These are phyloP conservation scores for Volvariella volvacea DNA, from an alignment of 1,284 basidiomycete genomes.

Conservation along the genomic window DNA sequence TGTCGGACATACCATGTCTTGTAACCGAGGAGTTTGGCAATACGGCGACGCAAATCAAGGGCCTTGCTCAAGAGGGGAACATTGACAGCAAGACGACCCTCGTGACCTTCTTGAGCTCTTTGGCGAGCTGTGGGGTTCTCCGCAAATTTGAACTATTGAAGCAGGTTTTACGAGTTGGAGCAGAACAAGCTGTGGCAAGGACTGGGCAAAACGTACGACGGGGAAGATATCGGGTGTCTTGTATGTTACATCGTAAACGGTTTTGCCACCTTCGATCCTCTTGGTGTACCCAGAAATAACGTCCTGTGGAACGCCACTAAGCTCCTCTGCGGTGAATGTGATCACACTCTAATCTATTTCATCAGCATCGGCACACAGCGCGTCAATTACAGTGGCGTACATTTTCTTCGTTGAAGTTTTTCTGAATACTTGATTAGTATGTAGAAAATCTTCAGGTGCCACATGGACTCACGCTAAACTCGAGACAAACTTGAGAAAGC, in stretches of 20 bases:
- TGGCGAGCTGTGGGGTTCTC: constrained; percentile 62
- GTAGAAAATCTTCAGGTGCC: neutral
- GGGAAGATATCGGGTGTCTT: constrained; percentile 69
- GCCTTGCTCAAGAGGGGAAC: constrained; percentile 60
- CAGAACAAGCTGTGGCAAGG: neutral
- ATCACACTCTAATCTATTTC: constrained; percentile 43
- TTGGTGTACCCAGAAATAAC: constrained; percentile 71
- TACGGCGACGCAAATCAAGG: constrained; percentile 61
- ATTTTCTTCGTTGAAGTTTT: constrained; percentile 84
- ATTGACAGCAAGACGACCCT: constrained; percentile 62
- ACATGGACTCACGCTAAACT: constrained; percentile 56
- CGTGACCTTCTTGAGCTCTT: constrained; percentile 57
- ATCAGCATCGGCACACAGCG: constrained; percentile 4
- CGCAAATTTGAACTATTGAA: constrained; percentile 67
- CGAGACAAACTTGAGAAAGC: constrained; percentile 62
- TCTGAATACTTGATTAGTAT: constrained; percentile 31
- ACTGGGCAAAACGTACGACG: constrained; percentile 37
- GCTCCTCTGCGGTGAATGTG: constrained; percentile 62
- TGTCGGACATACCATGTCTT: constrained; percentile 45
- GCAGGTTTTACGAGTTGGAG: constrained; percentile 1
- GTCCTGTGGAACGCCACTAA: constrained; percentile 73
- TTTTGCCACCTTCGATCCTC: constrained; percentile 46
- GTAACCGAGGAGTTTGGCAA: constrained; percentile 63
- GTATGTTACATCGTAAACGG: constrained; percentile 64
- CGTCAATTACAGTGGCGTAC: constrained; percentile 27